Base-by-base conservation (phyloP, 352 stramenopile species). In the Hyaloperonospora arabidopsidis region DNA sequence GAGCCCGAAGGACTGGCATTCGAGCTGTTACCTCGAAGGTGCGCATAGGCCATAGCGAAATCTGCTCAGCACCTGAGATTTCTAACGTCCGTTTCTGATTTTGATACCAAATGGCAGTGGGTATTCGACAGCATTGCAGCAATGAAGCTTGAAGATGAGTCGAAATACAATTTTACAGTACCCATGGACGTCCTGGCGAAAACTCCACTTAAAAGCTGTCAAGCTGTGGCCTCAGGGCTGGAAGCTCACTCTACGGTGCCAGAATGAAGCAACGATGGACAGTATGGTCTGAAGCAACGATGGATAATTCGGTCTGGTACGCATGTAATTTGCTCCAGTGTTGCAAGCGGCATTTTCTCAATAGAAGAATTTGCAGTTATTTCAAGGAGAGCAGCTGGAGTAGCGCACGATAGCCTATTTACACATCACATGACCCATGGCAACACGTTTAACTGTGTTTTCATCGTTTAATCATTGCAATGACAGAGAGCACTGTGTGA, bases 81-180 rank as follows among this genome's bases (percentile, higher is more conserved):
- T 28, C 15, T 56, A 13, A 64, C 39, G 23, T 49, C 10, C 52
- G 14, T 36, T 17, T 18, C 52, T 0, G 25, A 0, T 32, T 4
- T 32, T 32, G 25, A 32, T 41, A 11, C 35, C 5, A 18, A 41
- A 15, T 3, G n/a, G 12, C 28, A 82, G 72, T 89, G 79, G 79
- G 65, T 87, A 6, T 89, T 87, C 52, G 79, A 89, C 57, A 86
- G 79, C 61, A 89, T 89, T 50, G 73, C 72, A 0, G 59, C 61
- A 0, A 77, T 89, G 74, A 74, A 77, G 39, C 57, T 89, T 3
- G 61, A 71, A 50, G 75, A 86, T 25, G 67, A 84, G 18, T 43
- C 52, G 0, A 66, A 67, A 12, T 76, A 78, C 46, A 59, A 52
- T 14, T 57, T 56, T 28, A 35, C 53, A 15, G 54, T 54, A 1